A percentile compares a stretch with the other conserved stretches of the same genome.
These are phyloP conservation scores for Phoenix roebelenii DNA, from an alignment of 176 grass and related monocot genomes.

Conservation along the genomic window DNA sequence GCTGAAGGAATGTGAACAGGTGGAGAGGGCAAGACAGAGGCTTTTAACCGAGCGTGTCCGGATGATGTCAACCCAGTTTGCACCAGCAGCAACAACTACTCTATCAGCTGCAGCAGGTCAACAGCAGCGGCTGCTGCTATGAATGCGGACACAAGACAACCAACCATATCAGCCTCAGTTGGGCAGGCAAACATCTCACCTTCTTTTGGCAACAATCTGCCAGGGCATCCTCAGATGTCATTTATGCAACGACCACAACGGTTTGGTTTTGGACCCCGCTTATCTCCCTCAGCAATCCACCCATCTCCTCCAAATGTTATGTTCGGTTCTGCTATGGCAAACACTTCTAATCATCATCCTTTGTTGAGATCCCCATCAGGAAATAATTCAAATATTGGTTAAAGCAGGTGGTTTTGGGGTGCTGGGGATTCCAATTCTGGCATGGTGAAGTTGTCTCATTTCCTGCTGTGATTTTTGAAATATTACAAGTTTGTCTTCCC, in stretches of 20 bases:
- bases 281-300: conserved; percentile 46
- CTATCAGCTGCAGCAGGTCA: conserved; percentile 10
- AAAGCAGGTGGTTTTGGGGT: conserved; percentile 14
- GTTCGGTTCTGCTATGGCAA: conserved; percentile 45
- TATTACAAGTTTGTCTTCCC: not conserved
- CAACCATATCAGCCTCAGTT: conserved; percentile 23
- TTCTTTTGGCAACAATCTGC: conserved; percentile 24
- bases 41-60: conserved; percentile 44
- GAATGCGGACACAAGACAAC: conserved; percentile 31
- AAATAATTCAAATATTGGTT: conserved; percentile 65
- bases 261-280: conserved; percentile 55
- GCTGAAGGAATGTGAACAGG: conserved; percentile 92
- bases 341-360: conserved; percentile 46
- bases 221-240: conserved; percentile 43
- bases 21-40: conserved; percentile 56
- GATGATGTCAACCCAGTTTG: conserved; percentile 35
- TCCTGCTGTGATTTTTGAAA: not conserved
- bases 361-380: conserved; percentile 58
- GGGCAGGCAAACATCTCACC: conserved; percentile 24
- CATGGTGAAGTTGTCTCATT: not conserved
- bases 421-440: not conserved
- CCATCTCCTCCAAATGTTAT: conserved; percentile 41
- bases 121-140: conserved; percentile 18
- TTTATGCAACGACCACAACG: conserved; percentile 67
- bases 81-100: conserved; percentile 17